phyloP scores from a whole-genome alignment of 2,329 filamentous ascomycete genomes.

The Colletotrichum coccodes region DNA sequence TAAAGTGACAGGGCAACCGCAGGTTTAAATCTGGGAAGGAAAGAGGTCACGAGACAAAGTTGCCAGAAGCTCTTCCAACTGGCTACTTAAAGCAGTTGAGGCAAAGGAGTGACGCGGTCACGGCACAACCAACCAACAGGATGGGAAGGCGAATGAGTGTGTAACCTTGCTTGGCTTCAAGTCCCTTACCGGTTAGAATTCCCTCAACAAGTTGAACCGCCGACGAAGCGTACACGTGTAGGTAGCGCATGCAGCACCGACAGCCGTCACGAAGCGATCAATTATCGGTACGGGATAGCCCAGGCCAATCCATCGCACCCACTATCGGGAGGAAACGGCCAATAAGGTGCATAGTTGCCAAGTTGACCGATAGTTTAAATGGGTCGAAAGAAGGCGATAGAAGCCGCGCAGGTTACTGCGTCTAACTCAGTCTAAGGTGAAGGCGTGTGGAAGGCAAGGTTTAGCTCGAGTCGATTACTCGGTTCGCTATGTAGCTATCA shows the following conservation, averaged over 20 bases:
- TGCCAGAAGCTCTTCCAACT: slow-evolving; percentile 27
- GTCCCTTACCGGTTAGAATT: slow-evolving; percentile 21
- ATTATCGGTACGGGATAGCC: slow-evolving; percentile 18
- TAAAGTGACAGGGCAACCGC: slow-evolving; percentile 8
- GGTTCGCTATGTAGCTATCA: slow-evolving; percentile 9
- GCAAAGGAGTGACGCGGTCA: slow-evolving; percentile 12
- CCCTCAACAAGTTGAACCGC: slow-evolving; percentile 26
- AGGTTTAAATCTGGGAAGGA: slow-evolving; percentile 21
- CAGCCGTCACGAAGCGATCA: slow-evolving; percentile 22
- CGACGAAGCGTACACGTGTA: slow-evolving; percentile 17
- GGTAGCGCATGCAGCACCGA: slow-evolving; percentile 31
- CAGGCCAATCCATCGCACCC: slow-evolving; percentile 17
- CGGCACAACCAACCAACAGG: slow-evolving; percentile 4
- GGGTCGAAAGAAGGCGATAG: slow-evolving; percentile 30
- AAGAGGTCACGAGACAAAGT: slow-evolving; percentile 32
- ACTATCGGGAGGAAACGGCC: slow-evolving; percentile 5
- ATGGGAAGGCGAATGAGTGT: background rate
- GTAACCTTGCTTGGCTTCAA: slow-evolving; percentile 28
- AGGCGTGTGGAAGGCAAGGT: slow-evolving; percentile 13
- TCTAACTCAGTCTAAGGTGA: slow-evolving; percentile 3
- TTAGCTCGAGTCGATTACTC: background rate
- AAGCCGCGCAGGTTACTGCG: slow-evolving; percentile 15
- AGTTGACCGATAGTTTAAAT: slow-evolving; percentile 21
- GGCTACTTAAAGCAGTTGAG: slow-evolving; percentile 1
- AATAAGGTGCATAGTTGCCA: slow-evolving; percentile 15